A percentile compares a stretch with the other conserved stretches of the same genome.
phyloP scores from a whole-genome alignment of 345 rosid genomes.

The Eucalyptus virginea region DNA sequence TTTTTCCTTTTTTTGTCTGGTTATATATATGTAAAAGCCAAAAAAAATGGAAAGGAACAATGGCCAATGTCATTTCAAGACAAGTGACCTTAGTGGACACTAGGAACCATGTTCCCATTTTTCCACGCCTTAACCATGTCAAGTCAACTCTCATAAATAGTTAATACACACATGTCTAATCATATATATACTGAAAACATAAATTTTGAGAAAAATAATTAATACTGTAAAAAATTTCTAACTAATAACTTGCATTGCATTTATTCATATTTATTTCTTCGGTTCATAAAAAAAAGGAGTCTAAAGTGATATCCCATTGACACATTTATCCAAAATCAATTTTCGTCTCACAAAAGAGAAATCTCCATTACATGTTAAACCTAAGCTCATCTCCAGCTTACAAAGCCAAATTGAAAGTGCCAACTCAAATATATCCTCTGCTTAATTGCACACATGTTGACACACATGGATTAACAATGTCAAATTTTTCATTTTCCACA shows the following conservation, averaged over 20 bases:
- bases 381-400: neutral
- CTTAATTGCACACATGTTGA: neutral
- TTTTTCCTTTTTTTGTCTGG: neutral
- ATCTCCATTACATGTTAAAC: neutral
- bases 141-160: neutral
- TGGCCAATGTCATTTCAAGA: neutral
- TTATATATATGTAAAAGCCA: neutral
- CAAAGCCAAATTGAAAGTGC: neutral
- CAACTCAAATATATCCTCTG: neutral
- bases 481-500: neutral
- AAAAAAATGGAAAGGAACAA: neutral
- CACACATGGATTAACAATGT: accelerated
- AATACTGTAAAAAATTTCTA: neutral
- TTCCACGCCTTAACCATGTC: neutral
- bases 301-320: neutral
- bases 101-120: neutral
- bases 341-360: neutral
- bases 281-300: neutral
- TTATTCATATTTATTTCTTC: neutral
- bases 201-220: neutral
- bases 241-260: neutral
- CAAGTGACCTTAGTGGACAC: neutral
- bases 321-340: neutral
- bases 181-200: neutral
- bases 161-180: neutral